These are phyloP conservation scores for Vararia minispora DNA, from an alignment of 768 basidiomycete genomes.

Conservation along the genomic window DNA sequence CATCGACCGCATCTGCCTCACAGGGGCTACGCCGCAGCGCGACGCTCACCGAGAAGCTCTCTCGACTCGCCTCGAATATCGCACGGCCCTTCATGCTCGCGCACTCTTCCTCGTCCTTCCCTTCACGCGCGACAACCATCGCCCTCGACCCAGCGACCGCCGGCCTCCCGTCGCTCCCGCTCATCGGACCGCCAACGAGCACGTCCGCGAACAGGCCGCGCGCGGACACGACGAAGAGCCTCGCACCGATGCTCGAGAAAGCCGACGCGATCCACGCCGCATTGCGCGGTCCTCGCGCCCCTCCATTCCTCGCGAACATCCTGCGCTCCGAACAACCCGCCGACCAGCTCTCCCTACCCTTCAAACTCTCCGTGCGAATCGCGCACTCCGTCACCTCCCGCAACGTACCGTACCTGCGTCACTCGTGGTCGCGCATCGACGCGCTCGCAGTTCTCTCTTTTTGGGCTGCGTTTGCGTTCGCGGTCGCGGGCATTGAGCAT, in stretches of 20 bases:
- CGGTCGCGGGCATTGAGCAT: constrained; percentile 56
- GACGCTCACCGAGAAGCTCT: constrained; percentile 36
- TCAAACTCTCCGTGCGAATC: constrained; percentile 46
- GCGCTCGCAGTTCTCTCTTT: constrained; percentile 76
- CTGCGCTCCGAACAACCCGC: constrained; percentile 36
- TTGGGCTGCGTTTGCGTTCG: constrained; percentile 75
- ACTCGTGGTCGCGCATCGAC: constrained; percentile 89
- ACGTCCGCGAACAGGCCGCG: constrained; percentile 15
- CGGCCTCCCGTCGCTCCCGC: constrained; percentile 10
- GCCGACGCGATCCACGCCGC: constrained; percentile 22
- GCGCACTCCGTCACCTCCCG: constrained; percentile 45
- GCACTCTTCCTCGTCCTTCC: constrained; percentile 16
- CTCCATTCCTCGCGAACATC: constrained; percentile 39
- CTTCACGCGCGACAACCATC: constrained; percentile 2
- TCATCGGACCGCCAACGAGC: constrained; percentile 2
- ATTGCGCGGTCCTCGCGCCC: constrained; percentile 30
- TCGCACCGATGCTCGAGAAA: constrained; percentile 25
- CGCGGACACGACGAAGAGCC: constrained; percentile 21
- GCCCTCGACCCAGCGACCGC: constrained; percentile 4
- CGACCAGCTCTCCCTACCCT: constrained; percentile 42
- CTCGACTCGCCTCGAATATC: constrained; percentile 33
- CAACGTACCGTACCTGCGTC: constrained; percentile 80
- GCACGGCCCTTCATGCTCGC: constrained; percentile 44
- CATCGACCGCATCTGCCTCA: constrained; percentile 17
- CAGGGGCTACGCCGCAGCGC: constrained; percentile 31